Conservation (phyloP, 83 land plant genomes). For the Isoetes engelmannii region DNA sequence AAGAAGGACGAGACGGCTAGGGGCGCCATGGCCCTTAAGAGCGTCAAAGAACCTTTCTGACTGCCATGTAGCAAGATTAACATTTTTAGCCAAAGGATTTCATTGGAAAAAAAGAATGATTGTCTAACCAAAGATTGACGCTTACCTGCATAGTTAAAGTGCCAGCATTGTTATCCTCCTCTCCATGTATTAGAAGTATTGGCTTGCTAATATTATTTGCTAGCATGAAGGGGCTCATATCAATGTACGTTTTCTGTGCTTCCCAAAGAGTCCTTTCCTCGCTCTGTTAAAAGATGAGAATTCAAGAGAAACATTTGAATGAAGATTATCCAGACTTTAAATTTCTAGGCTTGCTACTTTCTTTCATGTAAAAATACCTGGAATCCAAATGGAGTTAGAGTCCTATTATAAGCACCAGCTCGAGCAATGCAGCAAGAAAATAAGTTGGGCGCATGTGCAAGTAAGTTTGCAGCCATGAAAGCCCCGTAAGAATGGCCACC, state of each 20-base stretch:
- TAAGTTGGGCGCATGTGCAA: constrained; percentile 92
- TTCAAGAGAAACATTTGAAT: neutral
- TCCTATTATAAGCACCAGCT: constrained; percentile 94
- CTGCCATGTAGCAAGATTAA: constrained; percentile 30
- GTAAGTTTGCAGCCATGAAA: constrained; percentile 95
- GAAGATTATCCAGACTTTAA: neutral
- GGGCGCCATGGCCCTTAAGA: constrained; percentile 88
- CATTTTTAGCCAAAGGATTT: too few relatives aligned
- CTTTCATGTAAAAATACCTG: constrained; percentile 48
- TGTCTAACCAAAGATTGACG: neutral
- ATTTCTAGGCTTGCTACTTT: neutral
- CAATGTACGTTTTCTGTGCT: constrained; percentile 65
- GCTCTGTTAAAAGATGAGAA: constrained; percentile 37
- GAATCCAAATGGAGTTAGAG: constrained; percentile 96
- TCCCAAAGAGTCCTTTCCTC: constrained; percentile 99
- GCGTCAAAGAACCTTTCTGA: constrained; percentile 89
- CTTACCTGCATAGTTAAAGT: constrained; percentile 85
- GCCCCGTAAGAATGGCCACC: constrained; percentile 99
- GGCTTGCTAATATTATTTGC: constrained; percentile 93
- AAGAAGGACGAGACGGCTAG: constrained; percentile 80
- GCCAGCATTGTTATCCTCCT: constrained; percentile 92
- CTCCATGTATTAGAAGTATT: constrained; percentile 80
- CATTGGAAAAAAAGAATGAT: neutral
- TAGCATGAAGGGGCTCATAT: constrained; percentile 96
- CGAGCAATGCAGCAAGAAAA: constrained; percentile 93